Evolutionary conservation across 495 filamentous ascomycete genomes (phyloP), one percentile per base, ranked within the genome.

Genomic region (Elasticomyces elasticus): DNA sequence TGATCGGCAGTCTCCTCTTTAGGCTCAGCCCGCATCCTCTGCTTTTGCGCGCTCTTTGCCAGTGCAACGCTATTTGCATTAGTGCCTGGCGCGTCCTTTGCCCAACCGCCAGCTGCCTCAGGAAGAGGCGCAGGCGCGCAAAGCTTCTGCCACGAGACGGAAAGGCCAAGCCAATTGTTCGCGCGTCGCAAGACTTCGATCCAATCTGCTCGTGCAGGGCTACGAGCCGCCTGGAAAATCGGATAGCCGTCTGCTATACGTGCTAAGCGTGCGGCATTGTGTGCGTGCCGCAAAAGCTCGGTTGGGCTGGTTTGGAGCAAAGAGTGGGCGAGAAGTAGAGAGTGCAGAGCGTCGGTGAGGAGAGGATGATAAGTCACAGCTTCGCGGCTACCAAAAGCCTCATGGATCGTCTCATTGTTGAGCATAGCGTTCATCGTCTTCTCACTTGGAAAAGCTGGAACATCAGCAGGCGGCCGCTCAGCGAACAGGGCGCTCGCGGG

Each of bases 161-260:
- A 59, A 4, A 89, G 70, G 11, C 77, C 74, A 44, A 87, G 74
- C 79, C 79, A 85, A 56, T 87, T 85, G 26, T 74, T 72, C 0
- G 75, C 71, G 40, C 75, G 73, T 7, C 82, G 79, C 1, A 90
- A 66, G 2, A 88, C 74, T 66, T 90, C 85, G 41, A 85, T 78
- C 86, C 86, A 90, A 66, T 90, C 86, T 6, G 83, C 78, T 26
- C 86, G 78, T 5, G 81, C 80, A 1, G 84, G 84, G 4, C 78
- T 84, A 26, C 85, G 75, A 23, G 83, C 80, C 6, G 83, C 78
- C 49, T 87, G 80, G 62, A 90, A 88, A 48, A 88, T 78, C 0
- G 86, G 86, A 63, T 86, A 88, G 15, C 86, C 86, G 64, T 89
- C 85, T 49, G 80, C 80, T 20, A 88, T 74, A 33, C 85, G 78